These are phyloP conservation scores for Alternaria gaisen DNA, from an alignment of 2,329 filamentous ascomycete genomes.

Conservation along the genomic window DNA sequence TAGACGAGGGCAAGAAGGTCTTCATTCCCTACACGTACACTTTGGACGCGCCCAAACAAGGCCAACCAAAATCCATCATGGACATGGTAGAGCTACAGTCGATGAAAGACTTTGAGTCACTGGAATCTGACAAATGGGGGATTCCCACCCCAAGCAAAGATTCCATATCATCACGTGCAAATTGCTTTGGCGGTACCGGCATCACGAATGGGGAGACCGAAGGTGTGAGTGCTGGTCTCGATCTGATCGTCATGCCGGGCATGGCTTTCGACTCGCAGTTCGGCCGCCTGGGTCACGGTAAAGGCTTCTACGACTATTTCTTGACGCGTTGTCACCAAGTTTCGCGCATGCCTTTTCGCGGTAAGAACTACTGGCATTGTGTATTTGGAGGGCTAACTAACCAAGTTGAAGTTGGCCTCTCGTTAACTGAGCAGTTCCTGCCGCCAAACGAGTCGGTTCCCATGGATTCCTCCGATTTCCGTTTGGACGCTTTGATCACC, in stretches of 20 bases:
- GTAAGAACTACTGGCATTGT: conserved; percentile 57
- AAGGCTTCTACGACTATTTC: conserved; percentile 97
- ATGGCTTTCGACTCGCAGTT: conserved; percentile 85
- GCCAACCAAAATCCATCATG: conserved; percentile 76
- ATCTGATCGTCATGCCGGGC: conserved; percentile 90
- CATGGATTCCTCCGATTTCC: conserved; percentile 78
- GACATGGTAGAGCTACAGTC: conserved; percentile 87
- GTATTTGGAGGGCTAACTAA: conserved; percentile 47
- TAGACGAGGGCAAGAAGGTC: conserved; percentile 80
- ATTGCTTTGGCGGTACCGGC: conserved; percentile 75
- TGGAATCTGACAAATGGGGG: conserved; percentile 86
- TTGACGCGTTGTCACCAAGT: conserved; percentile 74
- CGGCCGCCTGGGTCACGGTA: conserved; percentile 87
- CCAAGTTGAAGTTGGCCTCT: conserved; percentile 72
- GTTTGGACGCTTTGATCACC: conserved; percentile 78
- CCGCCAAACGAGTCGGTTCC: conserved; percentile 72
- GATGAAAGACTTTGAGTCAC: conserved; percentile 77
- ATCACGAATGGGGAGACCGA: conserved; percentile 50
- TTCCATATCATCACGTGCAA: conserved; percentile 72
- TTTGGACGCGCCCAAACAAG: conserved; percentile 51
- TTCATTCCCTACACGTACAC: conserved; percentile 91
- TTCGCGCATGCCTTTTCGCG: conserved; percentile 65
- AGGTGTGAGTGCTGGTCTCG: conserved; percentile 62
- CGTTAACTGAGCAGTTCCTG: conserved; percentile 86
- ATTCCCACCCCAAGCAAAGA: conserved; percentile 83